Conservation (phyloP, 306 rosid genomes). For the Lagenaria siceraria region DNA sequence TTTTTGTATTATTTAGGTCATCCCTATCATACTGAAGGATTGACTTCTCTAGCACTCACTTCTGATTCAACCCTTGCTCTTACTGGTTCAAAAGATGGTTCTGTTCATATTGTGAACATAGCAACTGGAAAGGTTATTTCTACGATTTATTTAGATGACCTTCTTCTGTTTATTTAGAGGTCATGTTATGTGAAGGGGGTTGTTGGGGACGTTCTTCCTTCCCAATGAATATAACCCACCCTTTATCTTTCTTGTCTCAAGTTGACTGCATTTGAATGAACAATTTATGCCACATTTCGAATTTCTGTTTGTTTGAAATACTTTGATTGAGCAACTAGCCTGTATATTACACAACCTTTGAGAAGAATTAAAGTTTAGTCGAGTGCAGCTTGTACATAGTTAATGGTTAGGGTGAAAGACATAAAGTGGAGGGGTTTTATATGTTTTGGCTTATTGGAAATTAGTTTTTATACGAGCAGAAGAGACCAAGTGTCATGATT, state of each 20-base stretch:
- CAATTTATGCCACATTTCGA: background rate
- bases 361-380: background rate
- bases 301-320: background rate
- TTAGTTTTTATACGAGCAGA: background rate
- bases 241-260: background rate
- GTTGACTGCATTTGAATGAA: background rate
- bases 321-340: background rate
- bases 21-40: conserved; percentile 63
- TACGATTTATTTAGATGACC: background rate
- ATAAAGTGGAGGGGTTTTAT: background rate
- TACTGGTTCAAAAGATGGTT: conserved; percentile 80
- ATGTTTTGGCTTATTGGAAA: background rate
- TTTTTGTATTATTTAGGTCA: conserved; percentile 43
- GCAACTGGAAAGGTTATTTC: conserved; percentile 55
- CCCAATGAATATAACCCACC: background rate
- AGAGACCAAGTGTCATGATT: background rate
- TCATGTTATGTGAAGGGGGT: background rate
- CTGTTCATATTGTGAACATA: conserved; percentile 63
- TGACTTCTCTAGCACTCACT: conserved; percentile 75
- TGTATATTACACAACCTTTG: background rate
- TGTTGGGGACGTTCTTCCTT: background rate
- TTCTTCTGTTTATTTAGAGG: background rate
- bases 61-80: conserved; percentile 59
- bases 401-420: background rate
- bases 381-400: background rate